These are phyloP conservation scores for Fulvia fulva DNA, from an alignment of 2,329 filamentous ascomycete genomes.

Conservation along the genomic window DNA sequence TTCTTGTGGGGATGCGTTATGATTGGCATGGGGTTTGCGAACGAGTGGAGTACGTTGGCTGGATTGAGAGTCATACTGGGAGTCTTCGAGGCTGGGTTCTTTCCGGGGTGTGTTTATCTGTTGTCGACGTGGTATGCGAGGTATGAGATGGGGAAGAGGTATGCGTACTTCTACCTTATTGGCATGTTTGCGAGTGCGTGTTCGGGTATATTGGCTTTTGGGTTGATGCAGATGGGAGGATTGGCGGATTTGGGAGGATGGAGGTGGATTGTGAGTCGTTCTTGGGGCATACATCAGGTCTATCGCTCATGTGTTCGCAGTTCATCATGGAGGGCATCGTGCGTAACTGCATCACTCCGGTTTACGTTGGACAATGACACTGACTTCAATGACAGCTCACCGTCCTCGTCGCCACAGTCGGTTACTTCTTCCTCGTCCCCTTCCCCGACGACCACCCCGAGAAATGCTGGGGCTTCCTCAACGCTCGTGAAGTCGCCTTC, in stretches of 20 bases:
- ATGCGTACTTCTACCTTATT: slow-evolving; percentile 45
- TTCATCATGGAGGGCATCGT: slow-evolving; percentile 40
- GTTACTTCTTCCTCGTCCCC: slow-evolving; percentile 44
- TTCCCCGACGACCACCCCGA: slow-evolving; percentile 42
- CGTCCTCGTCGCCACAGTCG: slow-evolving; percentile 35
- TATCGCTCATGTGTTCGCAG: background rate
- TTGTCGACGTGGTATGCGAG: slow-evolving; percentile 23
- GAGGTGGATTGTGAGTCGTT: slow-evolving; percentile 36
- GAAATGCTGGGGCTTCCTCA: slow-evolving; percentile 42
- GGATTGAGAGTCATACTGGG: slow-evolving; percentile 57
- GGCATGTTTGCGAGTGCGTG: slow-evolving; percentile 44
- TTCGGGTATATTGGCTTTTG: slow-evolving; percentile 38
- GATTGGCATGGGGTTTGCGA: slow-evolving; percentile 60
- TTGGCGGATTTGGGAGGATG: slow-evolving; percentile 42
- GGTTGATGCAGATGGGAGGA: slow-evolving; percentile 42
- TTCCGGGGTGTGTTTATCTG: slow-evolving; percentile 9
- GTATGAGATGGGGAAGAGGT: slow-evolving; percentile 34
- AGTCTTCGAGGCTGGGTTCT: slow-evolving; percentile 58
- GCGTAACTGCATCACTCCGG: background rate
- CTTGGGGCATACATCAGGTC: background rate
- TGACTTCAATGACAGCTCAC: slow-evolving; percentile 31
- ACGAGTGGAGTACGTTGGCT: slow-evolving; percentile 48
- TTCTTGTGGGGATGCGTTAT: slow-evolving; percentile 57
- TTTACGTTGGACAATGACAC: background rate
- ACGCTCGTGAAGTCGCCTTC: slow-evolving; percentile 41